Conservation (phyloP, 129 eudicot genomes). For the Deinandra increscens region DNA sequence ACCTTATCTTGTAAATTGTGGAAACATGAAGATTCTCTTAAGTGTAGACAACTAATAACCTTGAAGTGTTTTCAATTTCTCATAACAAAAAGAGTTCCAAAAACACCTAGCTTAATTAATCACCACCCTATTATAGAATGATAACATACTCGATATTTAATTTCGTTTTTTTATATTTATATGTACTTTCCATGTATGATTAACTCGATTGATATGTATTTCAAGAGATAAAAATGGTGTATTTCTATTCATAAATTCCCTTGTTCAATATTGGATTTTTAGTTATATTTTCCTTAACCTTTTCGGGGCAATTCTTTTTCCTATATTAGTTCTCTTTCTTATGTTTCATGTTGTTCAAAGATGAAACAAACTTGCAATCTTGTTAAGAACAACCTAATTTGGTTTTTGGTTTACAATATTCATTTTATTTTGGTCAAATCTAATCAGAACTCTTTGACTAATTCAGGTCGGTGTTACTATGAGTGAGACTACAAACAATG, state of each 20-base stretch:
- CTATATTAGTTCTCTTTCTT: not conserved
- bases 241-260: not conserved
- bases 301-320: not conserved
- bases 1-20: not conserved
- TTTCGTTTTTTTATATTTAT: not conserved
- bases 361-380: constrained; percentile 14
- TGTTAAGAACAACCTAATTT: constrained; percentile 8
- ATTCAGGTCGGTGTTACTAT: constrained; percentile 14
- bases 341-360: not conserved
- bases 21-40: not conserved
- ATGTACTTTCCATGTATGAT: not conserved
- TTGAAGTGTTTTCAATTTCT: not conserved
- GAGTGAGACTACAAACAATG: not conserved
- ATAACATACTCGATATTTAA: not conserved
- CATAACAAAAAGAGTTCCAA: not conserved
- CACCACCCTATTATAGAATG: not conserved
- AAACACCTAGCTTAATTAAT: not conserved
- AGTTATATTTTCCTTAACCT: not conserved
- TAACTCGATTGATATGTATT: not conserved
- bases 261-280: not conserved
- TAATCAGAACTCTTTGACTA: not conserved
- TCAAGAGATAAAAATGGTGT: not conserved
- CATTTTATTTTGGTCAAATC: not conserved
- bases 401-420: not conserved
- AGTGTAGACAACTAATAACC: not conserved